Base-by-base conservation (phyloP, 352 stramenopile species). In the Pythium monospermum region DNA sequence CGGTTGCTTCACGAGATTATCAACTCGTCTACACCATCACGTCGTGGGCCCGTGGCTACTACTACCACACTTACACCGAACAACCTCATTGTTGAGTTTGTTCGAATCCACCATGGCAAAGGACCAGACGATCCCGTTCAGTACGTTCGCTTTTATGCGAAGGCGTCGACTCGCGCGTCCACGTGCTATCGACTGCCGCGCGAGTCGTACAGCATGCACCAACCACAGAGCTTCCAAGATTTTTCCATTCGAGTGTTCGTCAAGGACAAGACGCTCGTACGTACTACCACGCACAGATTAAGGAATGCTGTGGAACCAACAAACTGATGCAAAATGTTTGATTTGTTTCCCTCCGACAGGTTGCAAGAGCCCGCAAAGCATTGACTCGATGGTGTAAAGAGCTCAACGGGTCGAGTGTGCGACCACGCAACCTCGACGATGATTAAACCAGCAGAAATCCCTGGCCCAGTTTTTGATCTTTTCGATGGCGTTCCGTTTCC, bases 91-190 rank as follows among this genome's bases (percentile, higher is more conserved):
- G 51, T 92, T 12, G 79, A 95, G 43, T 78, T 89, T 41, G 83
- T 92, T 51, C 64, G 65, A 11, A 64, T 92, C 19, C 83, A 95
- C 45, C 86, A 78, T 41, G 87, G 87, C n/a, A 94, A 95, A 47
- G 81, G 80, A 1, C 68, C 72, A 1, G 39, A 74, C 8, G 83
- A 95, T 44, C 87, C 85, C 22, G 47, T 96, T 4, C 51, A 77
- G 12, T 53, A 80, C 22, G 68, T 91, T 6, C 72, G 81, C 10
- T 96, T 96, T 40, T 96, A 90, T 56, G 68, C 67, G 8, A 91
- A 94, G 64, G 71, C 78, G 33, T 74, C 77, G 10, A 69, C 53
- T 5, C 57, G 64, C 27, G 60, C 40, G 25, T 69, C 64, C 0
- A 67, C 43, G 1, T 92, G 82, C 60, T 89, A 78, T 30, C 65